Evolutionary conservation across 2,329 filamentous ascomycete genomes (phyloP), one percentile per base, ranked within the genome.

Genomic region (Talaromyces sp.): DNA sequence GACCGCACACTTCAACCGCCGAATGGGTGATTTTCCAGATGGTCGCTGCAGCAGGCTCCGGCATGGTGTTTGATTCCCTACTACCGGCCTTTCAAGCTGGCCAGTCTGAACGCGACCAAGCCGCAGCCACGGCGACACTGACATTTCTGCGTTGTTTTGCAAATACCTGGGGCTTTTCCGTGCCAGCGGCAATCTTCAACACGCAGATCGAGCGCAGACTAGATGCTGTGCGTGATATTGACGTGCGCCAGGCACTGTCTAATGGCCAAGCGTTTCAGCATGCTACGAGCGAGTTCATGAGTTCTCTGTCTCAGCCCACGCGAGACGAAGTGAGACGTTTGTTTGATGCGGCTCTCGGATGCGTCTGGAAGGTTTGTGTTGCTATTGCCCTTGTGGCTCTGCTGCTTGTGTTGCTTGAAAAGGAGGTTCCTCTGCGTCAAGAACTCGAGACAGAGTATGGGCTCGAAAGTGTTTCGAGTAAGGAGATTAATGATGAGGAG

Each of bases 101-200:
- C 2, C 58, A 74, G 0, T 54, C 68, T 1, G 68, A 72, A 21
- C 53, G 61, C 0, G 69, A 73, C 17, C 62, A 68, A 1, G 72
- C 69, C 1, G 54, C 61, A 4, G 65, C 66, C 2, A 71, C 69
- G 2, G 64, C 66, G 0, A 67, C 65, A 0, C 73, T 66, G 63
- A 60, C 64, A 0, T 74, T 74, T 50, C 52, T 74, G 9, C 68
- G 68, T 12, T 68, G 61, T 19, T 70, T 73, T 41, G 72, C 71
- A 3, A 63, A 52, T 21, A 63, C 71, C 11, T 74, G 71, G 69
- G 72, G 70, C 6, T 64, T 69, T 0, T 64, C 67, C 3, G 65
- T 72, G n/a, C 66, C 70, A 1, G 46, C 63, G 1, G 66, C 70
- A n/a, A 62, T 75, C 9, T 75, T 74, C 62, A 74, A 72, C 55